phyloP scores from a whole-genome alignment of 1,139 yeast species.

The Geotrichum restrictum region DNA sequence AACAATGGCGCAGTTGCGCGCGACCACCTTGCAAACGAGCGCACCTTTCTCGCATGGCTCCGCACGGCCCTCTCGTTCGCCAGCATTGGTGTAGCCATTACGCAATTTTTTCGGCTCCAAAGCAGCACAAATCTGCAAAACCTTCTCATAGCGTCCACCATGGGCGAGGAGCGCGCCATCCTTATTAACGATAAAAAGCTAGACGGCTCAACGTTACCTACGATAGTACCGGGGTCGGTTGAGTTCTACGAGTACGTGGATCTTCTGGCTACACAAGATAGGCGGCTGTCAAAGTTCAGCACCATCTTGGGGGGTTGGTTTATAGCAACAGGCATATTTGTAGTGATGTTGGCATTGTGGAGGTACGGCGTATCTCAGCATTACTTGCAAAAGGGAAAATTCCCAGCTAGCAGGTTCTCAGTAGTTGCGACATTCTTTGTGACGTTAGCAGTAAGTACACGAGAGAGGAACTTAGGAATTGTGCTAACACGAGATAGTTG shows the following conservation, averaged over 20 bases:
- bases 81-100: conserved; percentile 54
- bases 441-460: conserved; percentile 38
- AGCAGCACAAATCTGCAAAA: conserved; percentile 21
- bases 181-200: not conserved
- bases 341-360: conserved; percentile 42
- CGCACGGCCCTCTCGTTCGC: conserved; percentile 59
- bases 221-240: conserved; percentile 15
- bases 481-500: conserved; percentile 4
- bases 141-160: conserved; percentile 8
- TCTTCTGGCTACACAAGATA: conserved; percentile 10
- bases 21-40: conserved; percentile 67
- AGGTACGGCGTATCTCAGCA: conserved; percentile 48
- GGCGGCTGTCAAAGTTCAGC: conserved; percentile 24
- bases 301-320: conserved; percentile 40
- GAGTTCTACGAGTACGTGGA: conserved; percentile 13
- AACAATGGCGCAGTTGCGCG: conserved; percentile 51
- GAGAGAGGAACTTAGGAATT: not conserved
- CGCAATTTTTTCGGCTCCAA: conserved; percentile 49
- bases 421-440: conserved; percentile 39
- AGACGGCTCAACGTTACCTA: not conserved
- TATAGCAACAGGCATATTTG: conserved; percentile 42
- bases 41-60: conserved; percentile 74
- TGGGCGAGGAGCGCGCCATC: conserved; percentile 15
- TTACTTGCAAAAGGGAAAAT: conserved; percentile 44
- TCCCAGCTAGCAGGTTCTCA: conserved; percentile 49